Percentiles rank a stretch among this genome's conserved stretches.
Conservation (phyloP, 192 early-diverging fungal species). For the Umbelopsis sp. region DNA sequence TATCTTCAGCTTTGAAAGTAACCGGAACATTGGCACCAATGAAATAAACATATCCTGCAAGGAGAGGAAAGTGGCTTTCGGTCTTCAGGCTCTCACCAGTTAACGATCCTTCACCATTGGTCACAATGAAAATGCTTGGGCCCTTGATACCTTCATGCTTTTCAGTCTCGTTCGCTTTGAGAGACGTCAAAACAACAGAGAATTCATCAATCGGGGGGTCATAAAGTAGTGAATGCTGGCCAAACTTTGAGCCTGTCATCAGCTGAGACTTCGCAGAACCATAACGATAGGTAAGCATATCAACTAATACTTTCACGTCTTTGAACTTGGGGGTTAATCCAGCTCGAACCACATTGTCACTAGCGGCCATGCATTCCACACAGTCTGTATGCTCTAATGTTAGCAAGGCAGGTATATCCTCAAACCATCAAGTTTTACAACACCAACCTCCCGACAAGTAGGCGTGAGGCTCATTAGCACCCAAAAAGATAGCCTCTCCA, state of each 20-base stretch:
- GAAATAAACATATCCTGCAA: constrained; percentile 81
- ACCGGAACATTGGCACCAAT: constrained; percentile 62
- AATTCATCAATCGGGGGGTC: constrained; percentile 98
- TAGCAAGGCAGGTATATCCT: not conserved
- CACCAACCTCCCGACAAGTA: constrained; percentile 88
- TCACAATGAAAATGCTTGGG: constrained; percentile 86
- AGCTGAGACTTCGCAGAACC: constrained; percentile 82
- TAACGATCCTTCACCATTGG: constrained; percentile 67
- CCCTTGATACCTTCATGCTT: constrained; percentile 65
- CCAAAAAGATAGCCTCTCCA: constrained; percentile 93
- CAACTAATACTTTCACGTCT: constrained; percentile 86
- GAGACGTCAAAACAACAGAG: constrained; percentile 68
- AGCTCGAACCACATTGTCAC: constrained; percentile 96
- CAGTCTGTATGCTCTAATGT: constrained; percentile 64
- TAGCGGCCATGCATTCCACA: constrained; percentile 98
- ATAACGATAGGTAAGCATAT: constrained; percentile 90
- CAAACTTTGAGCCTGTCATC: constrained; percentile 59
- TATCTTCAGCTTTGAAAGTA: constrained; percentile 38
- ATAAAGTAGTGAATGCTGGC: constrained; percentile 68
- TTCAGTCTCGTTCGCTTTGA: constrained; percentile 52
- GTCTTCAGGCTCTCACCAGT: constrained; percentile 30
- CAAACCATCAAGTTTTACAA: not conserved
- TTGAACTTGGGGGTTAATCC: constrained; percentile 98
- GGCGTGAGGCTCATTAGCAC: constrained; percentile 96
- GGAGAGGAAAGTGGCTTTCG: constrained; percentile 39